phyloP scores from a whole-genome alignment of 2,329 filamentous ascomycete species.

The Thelonectria rubi region DNA sequence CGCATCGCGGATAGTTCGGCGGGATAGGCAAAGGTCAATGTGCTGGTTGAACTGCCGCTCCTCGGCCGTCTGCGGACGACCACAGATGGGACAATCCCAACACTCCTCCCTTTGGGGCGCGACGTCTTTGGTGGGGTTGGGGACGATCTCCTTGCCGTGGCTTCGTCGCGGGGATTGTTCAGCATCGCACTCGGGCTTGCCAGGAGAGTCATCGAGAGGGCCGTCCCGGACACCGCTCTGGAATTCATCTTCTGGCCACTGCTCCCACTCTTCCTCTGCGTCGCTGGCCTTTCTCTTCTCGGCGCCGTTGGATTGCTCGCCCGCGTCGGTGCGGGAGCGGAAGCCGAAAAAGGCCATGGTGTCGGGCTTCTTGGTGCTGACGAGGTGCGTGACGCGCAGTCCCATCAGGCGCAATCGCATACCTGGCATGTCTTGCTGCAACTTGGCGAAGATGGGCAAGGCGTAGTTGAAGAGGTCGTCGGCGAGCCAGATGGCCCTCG shows the following conservation, averaged over 20 bases:
- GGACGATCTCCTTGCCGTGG: conserved; percentile 62
- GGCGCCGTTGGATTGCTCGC: conserved; percentile 24
- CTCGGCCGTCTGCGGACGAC: conserved; percentile 76
- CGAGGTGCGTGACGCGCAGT: conserved; percentile 84
- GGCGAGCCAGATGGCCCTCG: conserved; percentile 75
- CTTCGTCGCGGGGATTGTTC: conserved; percentile 27
- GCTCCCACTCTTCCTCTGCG: conserved; percentile 64
- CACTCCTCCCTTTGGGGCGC: conserved; percentile 55
- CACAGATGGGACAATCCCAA: conserved; percentile 92
- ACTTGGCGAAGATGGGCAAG: conserved; percentile 82
- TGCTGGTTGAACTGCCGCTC: conserved; percentile 88
- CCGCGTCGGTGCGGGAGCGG: conserved; percentile 46
- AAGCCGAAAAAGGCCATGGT: conserved; percentile 82
- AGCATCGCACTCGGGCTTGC: conserved; percentile 20
- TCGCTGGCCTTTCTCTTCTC: conserved; percentile 50
- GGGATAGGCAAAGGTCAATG: conserved; percentile 89
- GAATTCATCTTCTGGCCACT: conserved; percentile 73
- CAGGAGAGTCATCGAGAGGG: conserved; percentile 22
- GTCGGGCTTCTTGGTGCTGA: conserved; percentile 84
- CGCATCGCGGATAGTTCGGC: conserved; percentile 84
- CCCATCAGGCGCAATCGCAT: conserved; percentile 89
- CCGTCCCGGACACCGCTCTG: conserved; percentile 31
- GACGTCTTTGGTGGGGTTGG: conserved; percentile 52
- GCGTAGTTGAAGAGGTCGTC: conserved; percentile 86
- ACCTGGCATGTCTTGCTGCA: conserved; percentile 83